phyloP scores from a whole-genome alignment of 495 filamentous ascomycete genomes.

The Xylaria longipes region DNA sequence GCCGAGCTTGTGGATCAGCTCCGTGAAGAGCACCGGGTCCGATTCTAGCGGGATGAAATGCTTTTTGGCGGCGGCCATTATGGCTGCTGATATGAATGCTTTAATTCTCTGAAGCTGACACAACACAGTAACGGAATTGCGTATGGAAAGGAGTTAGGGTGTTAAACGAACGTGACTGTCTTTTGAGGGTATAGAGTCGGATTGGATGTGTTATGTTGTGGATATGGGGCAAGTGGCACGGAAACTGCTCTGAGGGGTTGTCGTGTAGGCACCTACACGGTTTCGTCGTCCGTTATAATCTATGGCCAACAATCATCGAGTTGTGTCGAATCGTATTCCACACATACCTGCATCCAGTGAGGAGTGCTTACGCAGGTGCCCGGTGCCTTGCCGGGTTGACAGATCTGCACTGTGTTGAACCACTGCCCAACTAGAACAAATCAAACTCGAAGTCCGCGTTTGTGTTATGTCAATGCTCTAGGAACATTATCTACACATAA shows the following conservation, averaged over 20 bases:
- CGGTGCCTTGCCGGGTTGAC: neutral
- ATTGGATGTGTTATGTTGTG: neutral
- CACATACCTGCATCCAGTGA: too few species aligned
- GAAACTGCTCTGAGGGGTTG: neutral
- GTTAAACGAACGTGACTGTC: neutral
- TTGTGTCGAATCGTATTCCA: neutral
- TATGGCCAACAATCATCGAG: neutral
- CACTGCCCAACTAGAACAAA: neutral
- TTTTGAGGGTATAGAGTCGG: neutral
- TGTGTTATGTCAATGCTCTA: neutral
- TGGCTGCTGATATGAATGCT: too few species aligned
- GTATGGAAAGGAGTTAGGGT: neutral
- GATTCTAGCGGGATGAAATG: slow-evolving; percentile 40
- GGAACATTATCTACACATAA: slow-evolving; percentile 4
- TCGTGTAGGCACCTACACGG: neutral
- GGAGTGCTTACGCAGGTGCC: slow-evolving; percentile 6
- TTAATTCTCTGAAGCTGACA: too few species aligned
- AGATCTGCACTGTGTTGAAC: neutral
- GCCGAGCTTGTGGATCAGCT: slow-evolving; percentile 74
- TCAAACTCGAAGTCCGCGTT: neutral
- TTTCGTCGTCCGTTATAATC: neutral
- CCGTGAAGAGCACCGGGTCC: slow-evolving; percentile 77
- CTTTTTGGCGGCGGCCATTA: slow-evolving; percentile 19
- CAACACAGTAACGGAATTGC: neutral
- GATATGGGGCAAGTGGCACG: neutral